Evolutionary conservation across 352 stramenopile species (phyloP).

Genomic region (Globisporangium recalcitrans): DNA sequence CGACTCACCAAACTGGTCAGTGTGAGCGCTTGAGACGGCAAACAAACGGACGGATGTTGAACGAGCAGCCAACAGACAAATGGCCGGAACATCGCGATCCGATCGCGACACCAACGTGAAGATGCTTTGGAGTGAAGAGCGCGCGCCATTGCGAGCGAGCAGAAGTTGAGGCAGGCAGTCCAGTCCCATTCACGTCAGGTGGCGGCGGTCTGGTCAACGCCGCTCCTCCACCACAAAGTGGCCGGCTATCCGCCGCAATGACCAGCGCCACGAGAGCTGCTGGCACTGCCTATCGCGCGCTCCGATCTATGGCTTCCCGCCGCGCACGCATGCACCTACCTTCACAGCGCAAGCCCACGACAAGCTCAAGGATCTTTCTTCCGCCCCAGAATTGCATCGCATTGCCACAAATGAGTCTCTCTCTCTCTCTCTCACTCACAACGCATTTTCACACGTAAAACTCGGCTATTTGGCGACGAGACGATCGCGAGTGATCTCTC

Average conservation of each 20-base stretch:
- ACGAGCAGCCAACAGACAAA: conserved; percentile 7
- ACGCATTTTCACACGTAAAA: neutral
- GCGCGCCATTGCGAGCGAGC: neutral
- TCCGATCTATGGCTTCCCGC: neutral
- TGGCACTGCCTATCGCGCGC: neutral
- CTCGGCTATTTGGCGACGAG: neutral
- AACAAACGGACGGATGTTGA: conserved; percentile 1
- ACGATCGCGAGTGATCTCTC: neutral
- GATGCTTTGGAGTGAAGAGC: conserved; percentile 5
- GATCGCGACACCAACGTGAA: conserved; percentile 1
- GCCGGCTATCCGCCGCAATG: neutral
- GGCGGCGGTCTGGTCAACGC: neutral
- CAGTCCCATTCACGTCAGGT: too few species aligned
- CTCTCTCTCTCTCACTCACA: too few species aligned
- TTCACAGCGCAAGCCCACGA: neutral
- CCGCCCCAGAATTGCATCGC: too few species aligned
- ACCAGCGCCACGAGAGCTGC: neutral
- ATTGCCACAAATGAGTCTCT: too few species aligned
- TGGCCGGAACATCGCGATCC: neutral
- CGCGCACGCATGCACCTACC: neutral
- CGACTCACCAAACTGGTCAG: too few species aligned
- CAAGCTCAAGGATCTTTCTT: conserved; percentile 11
- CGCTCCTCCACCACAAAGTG: neutral
- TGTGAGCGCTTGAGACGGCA: too few species aligned
- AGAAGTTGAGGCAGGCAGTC: neutral